phyloP scores from a whole-genome alignment of 2,329 filamentous ascomycete species.

The Pseudogymnoascus sp. region DNA sequence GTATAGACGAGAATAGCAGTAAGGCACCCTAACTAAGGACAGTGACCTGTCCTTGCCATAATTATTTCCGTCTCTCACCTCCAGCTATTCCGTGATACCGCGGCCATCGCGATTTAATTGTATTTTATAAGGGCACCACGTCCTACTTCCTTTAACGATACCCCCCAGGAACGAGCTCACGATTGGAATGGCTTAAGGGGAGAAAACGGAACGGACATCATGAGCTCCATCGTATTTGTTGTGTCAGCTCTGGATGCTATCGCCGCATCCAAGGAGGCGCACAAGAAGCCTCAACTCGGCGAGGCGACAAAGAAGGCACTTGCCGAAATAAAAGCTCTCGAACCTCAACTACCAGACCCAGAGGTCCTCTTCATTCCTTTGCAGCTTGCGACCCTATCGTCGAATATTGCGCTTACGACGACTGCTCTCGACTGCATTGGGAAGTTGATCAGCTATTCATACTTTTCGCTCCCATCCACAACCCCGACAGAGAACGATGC shows the following conservation, averaged over 20 bases:
- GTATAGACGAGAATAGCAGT: constrained; percentile 1
- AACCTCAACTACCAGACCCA: constrained; percentile 74
- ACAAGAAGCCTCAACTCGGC: constrained; percentile 74
- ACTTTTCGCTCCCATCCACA: constrained; percentile 70
- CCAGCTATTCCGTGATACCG: neutral
- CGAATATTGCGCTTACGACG: constrained; percentile 77
- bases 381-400: constrained; percentile 79
- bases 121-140: constrained; percentile 5
- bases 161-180: constrained; percentile 32
- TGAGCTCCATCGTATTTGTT: constrained; percentile 95
- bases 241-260: constrained; percentile 89
- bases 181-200: constrained; percentile 32
- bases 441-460: constrained; percentile 97
- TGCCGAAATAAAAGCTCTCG: constrained; percentile 76
- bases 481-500: constrained; percentile 32
- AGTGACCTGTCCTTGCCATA: constrained; percentile 6
- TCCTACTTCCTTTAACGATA: constrained; percentile 9
- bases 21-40: neutral
- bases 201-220: constrained; percentile 41
- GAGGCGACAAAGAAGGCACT: constrained; percentile 77
- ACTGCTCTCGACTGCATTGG: constrained; percentile 95
- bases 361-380: constrained; percentile 88
- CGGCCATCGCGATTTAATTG: constrained; percentile 4
- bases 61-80: neutral
- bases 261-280: constrained; percentile 81